Percentiles rank a stretch among this genome's conserved stretches.
These are phyloP conservation scores for Beverwykella pulmonaria DNA, from an alignment of 495 filamentous ascomycete species.

Conservation along the genomic window DNA sequence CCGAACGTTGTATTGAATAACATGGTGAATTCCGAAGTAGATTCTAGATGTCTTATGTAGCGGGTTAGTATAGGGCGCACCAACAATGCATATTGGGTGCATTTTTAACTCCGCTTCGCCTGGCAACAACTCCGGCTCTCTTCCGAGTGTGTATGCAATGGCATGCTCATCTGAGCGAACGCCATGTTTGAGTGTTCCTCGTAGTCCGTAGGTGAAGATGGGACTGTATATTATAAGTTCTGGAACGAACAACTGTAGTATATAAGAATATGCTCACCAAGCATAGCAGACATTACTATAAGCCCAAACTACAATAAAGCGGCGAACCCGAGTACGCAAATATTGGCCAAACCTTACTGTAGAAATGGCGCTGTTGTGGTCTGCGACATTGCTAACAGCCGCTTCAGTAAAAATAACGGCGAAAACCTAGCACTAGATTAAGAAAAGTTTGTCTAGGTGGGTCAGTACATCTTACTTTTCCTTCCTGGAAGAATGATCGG, in stretches of 20 bases:
- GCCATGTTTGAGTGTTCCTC: constrained; percentile 42
- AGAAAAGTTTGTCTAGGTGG: not conserved
- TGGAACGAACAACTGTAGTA: not conserved
- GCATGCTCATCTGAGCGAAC: constrained; percentile 47
- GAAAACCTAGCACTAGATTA: constrained; percentile 22
- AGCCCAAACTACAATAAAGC: constrained; percentile 32
- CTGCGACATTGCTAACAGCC: not conserved
- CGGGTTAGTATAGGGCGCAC: not conserved
- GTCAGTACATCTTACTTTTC: not conserved
- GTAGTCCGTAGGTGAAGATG: constrained; percentile 47
- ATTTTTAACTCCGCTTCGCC: constrained; percentile 15
- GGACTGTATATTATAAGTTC: constrained; percentile 21
- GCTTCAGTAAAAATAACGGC: constrained; percentile 25
- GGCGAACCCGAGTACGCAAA: constrained; percentile 28
- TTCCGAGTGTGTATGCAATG: constrained; percentile 46
- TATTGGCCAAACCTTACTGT: constrained; percentile 8
- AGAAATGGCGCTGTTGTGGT: constrained; percentile 16
- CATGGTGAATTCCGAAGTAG: constrained; percentile 8
- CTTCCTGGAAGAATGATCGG: not conserved
- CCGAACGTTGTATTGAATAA: constrained; percentile 23
- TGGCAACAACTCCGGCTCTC: constrained; percentile 11
- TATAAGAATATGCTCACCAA: constrained; percentile 2
- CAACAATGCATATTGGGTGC: not conserved
- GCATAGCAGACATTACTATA: constrained; percentile 15
- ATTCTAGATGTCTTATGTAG: constrained; percentile 6